Evolutionary conservation across 805 yeast species (phyloP), one percentile per base, ranked within the genome.

Genomic region (Isabelozyma gotoi): DNA sequence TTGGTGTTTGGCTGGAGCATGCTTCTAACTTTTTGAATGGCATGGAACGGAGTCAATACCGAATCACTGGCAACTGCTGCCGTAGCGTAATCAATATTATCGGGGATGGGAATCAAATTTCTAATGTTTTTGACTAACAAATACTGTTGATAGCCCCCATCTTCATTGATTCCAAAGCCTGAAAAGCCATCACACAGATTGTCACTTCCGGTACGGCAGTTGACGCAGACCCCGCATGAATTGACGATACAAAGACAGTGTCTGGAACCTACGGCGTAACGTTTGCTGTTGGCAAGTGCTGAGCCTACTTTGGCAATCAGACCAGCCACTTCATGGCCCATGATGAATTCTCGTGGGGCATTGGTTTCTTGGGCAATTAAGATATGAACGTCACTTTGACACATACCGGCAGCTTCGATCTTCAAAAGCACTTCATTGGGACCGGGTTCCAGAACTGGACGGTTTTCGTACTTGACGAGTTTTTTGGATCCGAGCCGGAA

Each of bases 311-410:
- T 51, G 21, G 58, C 65, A 6, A 70, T 51, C 38, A 53, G 59
- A 1, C 76, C 76, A 1, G 75, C 71, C 19, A 71, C 65, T 47
- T 71, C 76, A 50, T 71, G 76, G 34, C 76, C 76, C 75, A 71
- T 69, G 10, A 71, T 65, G 49, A 71, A 67, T 33, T 51, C 47
- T 8, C 57, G 54, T 1, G 71, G 68, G 7, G 45, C 45, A 17
- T 42, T 41, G 11, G 46, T 49, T 12, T 45, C 51, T 38, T 42
- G 63, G 40, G 48, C 57, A 41, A 39, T 48, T 19, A 71, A 56
- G 16, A 71, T 57, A 46, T 71, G 75, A 15, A 69, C 59, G 48
- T 74, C 79, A 29, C 74, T 65, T 42, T 62, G 65, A 47, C 79
- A 74, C 42, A 74, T 55, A 6, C 76, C 76, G 2, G 69, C 73